phyloP scores from a whole-genome alignment of 2,329 filamentous ascomycete genomes.

The Epichloe typhina region DNA sequence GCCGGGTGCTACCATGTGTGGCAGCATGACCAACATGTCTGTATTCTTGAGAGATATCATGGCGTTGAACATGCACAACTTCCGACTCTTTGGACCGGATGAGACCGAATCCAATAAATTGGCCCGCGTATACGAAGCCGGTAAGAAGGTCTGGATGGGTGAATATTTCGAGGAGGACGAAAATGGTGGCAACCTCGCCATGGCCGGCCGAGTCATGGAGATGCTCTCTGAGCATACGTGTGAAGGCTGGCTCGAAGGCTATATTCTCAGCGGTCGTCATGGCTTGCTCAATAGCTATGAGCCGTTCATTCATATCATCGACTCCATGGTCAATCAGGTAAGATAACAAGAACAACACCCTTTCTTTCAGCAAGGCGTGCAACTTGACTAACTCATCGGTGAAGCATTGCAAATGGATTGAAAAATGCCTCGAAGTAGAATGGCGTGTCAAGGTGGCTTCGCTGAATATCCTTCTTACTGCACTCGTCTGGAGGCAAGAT shows the following conservation, averaged over 20 bases:
- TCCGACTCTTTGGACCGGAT: conserved; percentile 67
- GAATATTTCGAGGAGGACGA: conserved; percentile 65
- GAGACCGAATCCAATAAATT: conserved; percentile 77
- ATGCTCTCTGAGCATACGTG: conserved; percentile 72
- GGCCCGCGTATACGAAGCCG: conserved; percentile 53
- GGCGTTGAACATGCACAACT: conserved; percentile 48
- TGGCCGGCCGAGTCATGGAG: conserved; percentile 63
- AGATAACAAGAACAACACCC: conserved; percentile 4
- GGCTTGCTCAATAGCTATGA: conserved; percentile 72
- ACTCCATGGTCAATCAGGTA: conserved; percentile 71
- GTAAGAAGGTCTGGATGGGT: conserved; percentile 70
- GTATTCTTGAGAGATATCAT: conserved; percentile 56
- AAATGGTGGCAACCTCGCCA: conserved; percentile 60
- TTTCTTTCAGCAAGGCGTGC: neutral
- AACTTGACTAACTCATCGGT: conserved; percentile 6
- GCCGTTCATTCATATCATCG: conserved; percentile 71
- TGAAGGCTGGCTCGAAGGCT: conserved; percentile 72
- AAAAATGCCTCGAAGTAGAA: conserved; percentile 67
- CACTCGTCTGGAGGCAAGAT: conserved; percentile 70
- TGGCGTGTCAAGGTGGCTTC: conserved; percentile 64
- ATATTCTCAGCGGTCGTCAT: conserved; percentile 61
- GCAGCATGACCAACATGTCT: conserved; percentile 59
- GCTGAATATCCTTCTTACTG: conserved; percentile 67
- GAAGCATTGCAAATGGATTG: conserved; percentile 72
- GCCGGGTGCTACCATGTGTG: conserved; percentile 40